Evolutionary conservation across 1,284 basidiomycete species (phyloP), one percentile per base, ranked within the genome.

Genomic region (Puccinia polysora): DNA sequence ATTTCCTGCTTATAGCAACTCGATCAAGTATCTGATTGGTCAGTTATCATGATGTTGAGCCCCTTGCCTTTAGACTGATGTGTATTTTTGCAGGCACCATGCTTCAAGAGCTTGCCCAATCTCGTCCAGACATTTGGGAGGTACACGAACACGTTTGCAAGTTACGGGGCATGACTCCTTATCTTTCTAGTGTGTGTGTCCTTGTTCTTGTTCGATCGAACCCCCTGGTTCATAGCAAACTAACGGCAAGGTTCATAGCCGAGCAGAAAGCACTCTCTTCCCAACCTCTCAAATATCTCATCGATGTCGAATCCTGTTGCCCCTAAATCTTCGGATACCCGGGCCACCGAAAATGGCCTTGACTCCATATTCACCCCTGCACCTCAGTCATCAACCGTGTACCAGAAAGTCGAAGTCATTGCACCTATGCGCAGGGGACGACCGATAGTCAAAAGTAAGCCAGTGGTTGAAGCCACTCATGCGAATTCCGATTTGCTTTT

Each of bases 11-110:
- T 99, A 99, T 80, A 97, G 94, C 1, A 82, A 85, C 1, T 85
- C 89, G 55, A 86, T 98, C 83, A 93, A 90, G 77, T 83, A 86
- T 58, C 81, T 98, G 52, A 97, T 99, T 75, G 88, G 91, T 91
- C 77, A 73, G 88, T 80, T 73, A 38, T 60, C 73, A 10, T 58
- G 74, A 23, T 52, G 52, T 28, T 32, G 12, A 63, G 32, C 50
- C 15, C 36, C 36, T 53, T 1, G 20, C 23, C 10, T 8, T 47
- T 20, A 47, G 49, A 15, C 40, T 68, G 4, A 32, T 50, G 28
- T 4, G 5, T 43, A 23, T 25, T 32, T 28, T 68, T 2, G 40
- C 65, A 74, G 74, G 65, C 7, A 71, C 69, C 10, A 77, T 78
- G 76, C 73, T 78, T 38, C 77, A 77, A 65, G 77, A 77, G 53